Evolutionary conservation across 495 filamentous ascomycete genomes (phyloP).

Genomic region (Tetracladium marchalianum): DNA sequence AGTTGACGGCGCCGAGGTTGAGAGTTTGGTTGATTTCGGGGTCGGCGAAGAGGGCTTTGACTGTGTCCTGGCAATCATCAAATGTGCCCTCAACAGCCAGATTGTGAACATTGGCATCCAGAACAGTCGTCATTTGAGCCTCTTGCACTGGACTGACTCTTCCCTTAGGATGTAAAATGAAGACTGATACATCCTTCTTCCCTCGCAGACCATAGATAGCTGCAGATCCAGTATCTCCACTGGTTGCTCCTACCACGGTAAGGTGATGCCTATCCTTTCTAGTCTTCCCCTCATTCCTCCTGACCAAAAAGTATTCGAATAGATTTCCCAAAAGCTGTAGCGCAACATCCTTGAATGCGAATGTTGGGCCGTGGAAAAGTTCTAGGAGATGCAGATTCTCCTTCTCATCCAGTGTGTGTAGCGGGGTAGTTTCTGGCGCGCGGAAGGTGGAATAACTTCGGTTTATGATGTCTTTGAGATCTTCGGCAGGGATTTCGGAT

Average conservation of each 20-base stretch:
- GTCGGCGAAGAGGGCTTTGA: slow-evolving; percentile 87
- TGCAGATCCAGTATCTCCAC: slow-evolving; percentile 88
- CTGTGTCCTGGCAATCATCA: slow-evolving; percentile 92
- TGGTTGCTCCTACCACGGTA: slow-evolving; percentile 85
- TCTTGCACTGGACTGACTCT: slow-evolving; percentile 80
- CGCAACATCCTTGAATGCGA: slow-evolving; percentile 87
- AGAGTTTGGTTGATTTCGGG: slow-evolving; percentile 59
- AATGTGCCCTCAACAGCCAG: slow-evolving; percentile 79
- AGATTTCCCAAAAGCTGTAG: slow-evolving; percentile 89
- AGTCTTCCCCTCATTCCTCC: slow-evolving; percentile 68
- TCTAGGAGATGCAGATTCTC: slow-evolving; percentile 76
- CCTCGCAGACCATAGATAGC: slow-evolving; percentile 96
- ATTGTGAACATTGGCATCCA: slow-evolving; percentile 84
- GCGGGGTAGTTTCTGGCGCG: slow-evolving; percentile 57
- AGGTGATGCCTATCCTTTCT: slow-evolving; percentile 70
- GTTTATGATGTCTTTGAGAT: slow-evolving; percentile 71
- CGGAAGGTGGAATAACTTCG: slow-evolving; percentile 84
- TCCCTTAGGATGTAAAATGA: slow-evolving; percentile 81
- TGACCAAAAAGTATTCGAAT: slow-evolving; percentile 88
- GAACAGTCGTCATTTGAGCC: slow-evolving; percentile 87
- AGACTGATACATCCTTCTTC: slow-evolving; percentile 90
- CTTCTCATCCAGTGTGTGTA: slow-evolving; percentile 53
- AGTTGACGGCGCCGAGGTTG: slow-evolving; percentile 79
- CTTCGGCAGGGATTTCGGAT: slow-evolving; percentile 68
- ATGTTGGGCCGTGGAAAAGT: slow-evolving; percentile 97